Conservation (phyloP, 2,329 filamentous ascomycete genomes). For the Arthrobotrys sinensis region DNA sequence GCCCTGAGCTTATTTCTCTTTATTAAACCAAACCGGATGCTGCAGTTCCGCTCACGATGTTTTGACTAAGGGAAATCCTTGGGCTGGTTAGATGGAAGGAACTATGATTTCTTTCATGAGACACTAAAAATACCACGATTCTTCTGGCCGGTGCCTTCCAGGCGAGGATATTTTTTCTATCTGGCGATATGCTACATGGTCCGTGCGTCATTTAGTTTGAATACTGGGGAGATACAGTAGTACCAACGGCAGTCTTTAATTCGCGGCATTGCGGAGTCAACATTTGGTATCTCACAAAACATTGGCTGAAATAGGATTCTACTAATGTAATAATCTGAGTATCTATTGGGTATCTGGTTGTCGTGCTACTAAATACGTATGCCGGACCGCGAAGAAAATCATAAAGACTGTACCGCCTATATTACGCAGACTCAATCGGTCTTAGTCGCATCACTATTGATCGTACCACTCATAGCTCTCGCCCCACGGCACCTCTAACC, state of each 20-base stretch:
- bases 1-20: not conserved
- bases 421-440: too few species aligned
- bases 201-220: not conserved
- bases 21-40: not conserved
- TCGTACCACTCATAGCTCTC: slow-evolving; percentile 25
- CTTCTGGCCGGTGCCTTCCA: too few species aligned
- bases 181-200: not conserved
- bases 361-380: not conserved
- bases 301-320: not conserved
- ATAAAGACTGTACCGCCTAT: too few species aligned
- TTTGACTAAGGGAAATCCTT: too few species aligned
- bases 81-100: too few species aligned
- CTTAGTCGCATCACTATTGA: not conserved
- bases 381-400: not conserved
- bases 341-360: slow-evolving; percentile 1
- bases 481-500: slow-evolving; percentile 22
- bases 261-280: too few species aligned
- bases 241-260: too few species aligned
- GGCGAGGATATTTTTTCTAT: too few species aligned
- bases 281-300: not conserved
- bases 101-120: too few species aligned
- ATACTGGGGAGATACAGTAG: too few species aligned
- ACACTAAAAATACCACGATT: too few species aligned
- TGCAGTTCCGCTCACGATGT: not conserved
- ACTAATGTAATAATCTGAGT: not conserved